Evolutionary conservation across 2,329 filamentous ascomycete species (phyloP).

Genomic region (Teratosphaeriaceae sp.): DNA sequence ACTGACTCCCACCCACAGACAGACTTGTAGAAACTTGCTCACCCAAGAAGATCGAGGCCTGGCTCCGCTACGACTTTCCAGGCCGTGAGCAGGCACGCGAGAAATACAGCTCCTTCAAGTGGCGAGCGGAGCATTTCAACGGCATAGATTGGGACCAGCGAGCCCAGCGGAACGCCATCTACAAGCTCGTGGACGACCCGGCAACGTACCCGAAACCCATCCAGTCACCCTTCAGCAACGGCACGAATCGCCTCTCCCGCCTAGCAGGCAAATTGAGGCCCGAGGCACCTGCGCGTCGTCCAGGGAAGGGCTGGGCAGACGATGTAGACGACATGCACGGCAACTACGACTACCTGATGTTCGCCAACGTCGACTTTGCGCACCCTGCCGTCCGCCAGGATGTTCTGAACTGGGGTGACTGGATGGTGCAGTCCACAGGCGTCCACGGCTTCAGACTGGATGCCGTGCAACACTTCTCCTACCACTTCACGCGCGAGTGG

Average conservation of each 20-base stretch:
- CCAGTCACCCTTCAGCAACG: conserved; percentile 7
- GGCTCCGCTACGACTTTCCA: conserved; percentile 61
- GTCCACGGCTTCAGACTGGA: conserved; percentile 64
- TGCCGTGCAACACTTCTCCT: conserved; percentile 65
- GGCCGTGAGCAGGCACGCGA: conserved; percentile 45
- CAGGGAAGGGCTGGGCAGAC: conserved; percentile 56
- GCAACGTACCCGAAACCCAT: conserved; percentile 18
- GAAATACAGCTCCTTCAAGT: conserved; percentile 56
- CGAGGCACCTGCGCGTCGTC: conserved; percentile 12
- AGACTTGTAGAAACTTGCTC: conserved; percentile 49
- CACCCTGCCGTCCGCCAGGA: conserved; percentile 59
- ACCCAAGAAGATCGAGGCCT: conserved; percentile 58
- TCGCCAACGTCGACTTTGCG: conserved; percentile 61
- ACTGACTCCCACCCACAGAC: no score
- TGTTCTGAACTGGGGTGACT: conserved; percentile 60
- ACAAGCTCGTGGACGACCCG: conserved; percentile 50
- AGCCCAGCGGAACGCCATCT: conserved; percentile 54
- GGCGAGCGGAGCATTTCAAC: conserved; percentile 61
- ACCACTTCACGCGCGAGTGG: conserved; percentile 60
- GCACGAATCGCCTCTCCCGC: conserved; percentile 18
- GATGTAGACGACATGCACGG: conserved; percentile 58
- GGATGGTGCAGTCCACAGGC: conserved; percentile 56
- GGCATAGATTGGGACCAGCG: conserved; percentile 60
- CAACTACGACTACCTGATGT: conserved; percentile 65
- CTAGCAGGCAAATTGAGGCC: conserved; percentile 15